Evolutionary conservation across 1,139 yeast genomes (phyloP).

Genomic region (Kurtzmaniella quercitrusa): DNA sequence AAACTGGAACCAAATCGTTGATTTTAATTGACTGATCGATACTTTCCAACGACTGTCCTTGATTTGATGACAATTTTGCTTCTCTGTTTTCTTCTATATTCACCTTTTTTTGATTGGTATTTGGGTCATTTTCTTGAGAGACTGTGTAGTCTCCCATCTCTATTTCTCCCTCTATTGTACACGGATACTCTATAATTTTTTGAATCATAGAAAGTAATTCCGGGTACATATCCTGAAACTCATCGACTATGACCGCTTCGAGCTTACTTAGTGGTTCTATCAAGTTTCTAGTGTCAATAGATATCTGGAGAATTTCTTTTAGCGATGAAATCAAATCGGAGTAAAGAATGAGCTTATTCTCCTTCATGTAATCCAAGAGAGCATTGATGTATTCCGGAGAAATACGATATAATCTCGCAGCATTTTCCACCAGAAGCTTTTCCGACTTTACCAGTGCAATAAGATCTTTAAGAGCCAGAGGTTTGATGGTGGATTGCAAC

Average conservation of each 20-base stretch:
- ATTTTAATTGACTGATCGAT: too few species aligned
- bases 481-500: slow-evolving; percentile 22
- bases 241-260: slow-evolving; percentile 58
- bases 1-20: background rate
- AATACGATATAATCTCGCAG: slow-evolving; percentile 21
- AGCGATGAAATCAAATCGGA: slow-evolving; percentile 34
- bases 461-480: slow-evolving; percentile 28
- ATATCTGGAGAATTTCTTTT: slow-evolving; percentile 19
- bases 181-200: slow-evolving; percentile 31
- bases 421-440: slow-evolving; percentile 20
- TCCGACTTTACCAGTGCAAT: slow-evolving; percentile 30
- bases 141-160: background rate
- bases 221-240: slow-evolving; percentile 68
- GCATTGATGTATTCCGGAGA: slow-evolving; percentile 19
- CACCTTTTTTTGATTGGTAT: too few species aligned
- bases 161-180: slow-evolving; percentile 8
- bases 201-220: slow-evolving; percentile 45
- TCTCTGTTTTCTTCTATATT: background rate
- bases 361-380: slow-evolving; percentile 19
- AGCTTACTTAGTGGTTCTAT: slow-evolving; percentile 24
- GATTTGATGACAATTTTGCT: background rate
- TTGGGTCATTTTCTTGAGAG: background rate
- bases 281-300: slow-evolving; percentile 10
- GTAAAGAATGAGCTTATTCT: slow-evolving; percentile 34
- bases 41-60: too few species aligned